These are phyloP conservation scores for Alternaria brassicicola DNA, from an alignment of 2,329 filamentous ascomycete species.

Conservation along the genomic window DNA sequence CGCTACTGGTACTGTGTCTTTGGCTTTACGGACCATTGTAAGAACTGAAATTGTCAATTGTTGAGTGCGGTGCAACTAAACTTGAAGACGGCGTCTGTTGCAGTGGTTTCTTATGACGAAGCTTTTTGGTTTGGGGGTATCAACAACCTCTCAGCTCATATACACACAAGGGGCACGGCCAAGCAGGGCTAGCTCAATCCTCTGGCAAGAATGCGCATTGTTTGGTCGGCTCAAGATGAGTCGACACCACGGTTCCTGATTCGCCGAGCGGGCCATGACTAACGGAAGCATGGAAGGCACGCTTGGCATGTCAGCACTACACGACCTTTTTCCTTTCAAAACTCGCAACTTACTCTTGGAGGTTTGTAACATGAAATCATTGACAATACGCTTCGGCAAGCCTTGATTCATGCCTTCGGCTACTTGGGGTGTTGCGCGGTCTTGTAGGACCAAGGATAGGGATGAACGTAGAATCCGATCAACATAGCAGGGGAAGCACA, in stretches of 20 bases:
- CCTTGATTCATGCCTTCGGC: neutral
- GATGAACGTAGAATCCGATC: too few relatives aligned
- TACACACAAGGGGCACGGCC: neutral
- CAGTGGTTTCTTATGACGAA: neutral
- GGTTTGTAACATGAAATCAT: neutral
- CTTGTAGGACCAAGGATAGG: too few relatives aligned
- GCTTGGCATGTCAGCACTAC: neutral
- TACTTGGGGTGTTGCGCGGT: too few relatives aligned
- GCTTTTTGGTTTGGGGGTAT: too few relatives aligned
- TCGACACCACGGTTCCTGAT: constrained; percentile 16
- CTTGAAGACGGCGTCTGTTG: neutral
- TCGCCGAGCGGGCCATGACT: constrained; percentile 1
- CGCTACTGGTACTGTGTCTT: constrained; percentile 20
- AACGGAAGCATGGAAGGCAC: neutral
- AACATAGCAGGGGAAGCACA: too few relatives aligned
- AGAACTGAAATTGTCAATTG: neutral
- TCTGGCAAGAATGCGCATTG: neutral
- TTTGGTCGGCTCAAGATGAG: constrained; percentile 20
- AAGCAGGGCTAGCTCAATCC: neutral
- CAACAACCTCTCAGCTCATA: neutral
- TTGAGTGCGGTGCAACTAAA: neutral
- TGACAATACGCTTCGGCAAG: neutral
- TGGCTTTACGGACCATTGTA: constrained; percentile 40
- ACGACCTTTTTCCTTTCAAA: neutral
- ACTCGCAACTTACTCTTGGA: neutral